These are phyloP conservation scores for Suhomyces chickasaworum DNA, from an alignment of 1,139 yeast genomes.

Conservation along the genomic window DNA sequence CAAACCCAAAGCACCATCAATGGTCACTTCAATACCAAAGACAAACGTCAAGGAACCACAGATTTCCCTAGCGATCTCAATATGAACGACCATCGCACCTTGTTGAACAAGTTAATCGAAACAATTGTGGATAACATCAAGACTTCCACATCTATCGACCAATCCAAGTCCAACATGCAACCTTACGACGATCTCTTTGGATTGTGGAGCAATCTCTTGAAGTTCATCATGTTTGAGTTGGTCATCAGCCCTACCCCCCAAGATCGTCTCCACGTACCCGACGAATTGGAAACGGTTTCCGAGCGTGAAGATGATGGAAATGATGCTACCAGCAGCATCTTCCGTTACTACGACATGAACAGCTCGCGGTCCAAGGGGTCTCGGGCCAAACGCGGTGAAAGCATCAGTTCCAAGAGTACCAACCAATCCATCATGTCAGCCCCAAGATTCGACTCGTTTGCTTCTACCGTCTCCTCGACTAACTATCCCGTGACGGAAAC, in stretches of 20 bases:
- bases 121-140: constrained; percentile 21
- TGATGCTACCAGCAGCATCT: constrained; percentile 6
- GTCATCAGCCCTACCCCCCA: constrained; percentile 8
- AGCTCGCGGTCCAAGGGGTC: constrained; percentile 1
- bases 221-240: constrained; percentile 19
- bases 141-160: constrained; percentile 10
- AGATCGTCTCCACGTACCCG: neutral
- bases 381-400: constrained; percentile 6
- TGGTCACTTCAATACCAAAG: constrained; percentile 1
- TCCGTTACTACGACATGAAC: constrained; percentile 7
- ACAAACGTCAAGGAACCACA: neutral
- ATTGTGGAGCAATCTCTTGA: constrained; percentile 25
- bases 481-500: neutral
- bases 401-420: constrained; percentile 17
- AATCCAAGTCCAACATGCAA: constrained; percentile 4
- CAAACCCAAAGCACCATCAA: constrained; percentile 12
- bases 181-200: constrained; percentile 16
- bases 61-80: neutral
- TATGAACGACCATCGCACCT: constrained; percentile 11
- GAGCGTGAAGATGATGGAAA: constrained; percentile 6
- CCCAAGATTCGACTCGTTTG: constrained; percentile 16
- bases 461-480: constrained; percentile 11
- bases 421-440: constrained; percentile 18
- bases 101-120: constrained; percentile 19
- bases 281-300: neutral